Percentiles rank a stretch among this genome's conserved stretches.
Evolutionary conservation across 345 rosid species (phyloP).

Genomic region (Salix suchowensis): DNA sequence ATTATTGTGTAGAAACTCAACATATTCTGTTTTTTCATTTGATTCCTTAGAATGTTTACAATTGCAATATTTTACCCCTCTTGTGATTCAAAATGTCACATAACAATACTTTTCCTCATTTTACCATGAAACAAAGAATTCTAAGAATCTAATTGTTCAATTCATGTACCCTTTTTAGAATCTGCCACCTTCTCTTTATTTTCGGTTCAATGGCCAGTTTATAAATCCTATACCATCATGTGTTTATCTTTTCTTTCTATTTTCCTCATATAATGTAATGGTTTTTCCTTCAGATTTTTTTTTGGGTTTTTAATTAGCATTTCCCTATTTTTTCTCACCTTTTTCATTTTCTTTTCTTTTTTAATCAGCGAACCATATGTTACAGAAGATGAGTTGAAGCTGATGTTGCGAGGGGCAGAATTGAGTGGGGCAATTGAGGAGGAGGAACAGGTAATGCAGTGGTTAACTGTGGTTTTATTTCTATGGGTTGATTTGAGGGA

Average conservation of each 20-base stretch:
- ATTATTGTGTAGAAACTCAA: background rate
- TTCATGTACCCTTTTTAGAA: background rate
- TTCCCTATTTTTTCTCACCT: constrained; percentile 1
- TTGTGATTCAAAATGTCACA: background rate
- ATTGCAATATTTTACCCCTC: background rate
- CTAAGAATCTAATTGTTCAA: background rate
- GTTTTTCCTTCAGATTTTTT: background rate
- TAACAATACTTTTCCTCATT: background rate
- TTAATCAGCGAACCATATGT: constrained; percentile 77
- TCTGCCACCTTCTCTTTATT: too few species aligned
- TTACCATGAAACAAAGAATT: background rate
- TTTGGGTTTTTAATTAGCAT: background rate
- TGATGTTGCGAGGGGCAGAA: constrained; percentile 96
- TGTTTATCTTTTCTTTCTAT: background rate
- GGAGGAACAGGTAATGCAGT: constrained; percentile 78
- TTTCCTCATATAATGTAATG: background rate
- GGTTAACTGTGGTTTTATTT: background rate
- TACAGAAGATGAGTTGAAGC: constrained; percentile 91
- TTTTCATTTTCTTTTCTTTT: background rate
- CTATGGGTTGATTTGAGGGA: background rate
- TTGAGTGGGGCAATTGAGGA: constrained; percentile 99
- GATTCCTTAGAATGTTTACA: background rate
- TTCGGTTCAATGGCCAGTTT: too few species aligned
- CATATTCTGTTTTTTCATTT: background rate
- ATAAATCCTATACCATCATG: background rate